These are phyloP conservation scores for Geotrichum candidum DNA, from an alignment of 1,139 yeast species.

Conservation along the genomic window DNA sequence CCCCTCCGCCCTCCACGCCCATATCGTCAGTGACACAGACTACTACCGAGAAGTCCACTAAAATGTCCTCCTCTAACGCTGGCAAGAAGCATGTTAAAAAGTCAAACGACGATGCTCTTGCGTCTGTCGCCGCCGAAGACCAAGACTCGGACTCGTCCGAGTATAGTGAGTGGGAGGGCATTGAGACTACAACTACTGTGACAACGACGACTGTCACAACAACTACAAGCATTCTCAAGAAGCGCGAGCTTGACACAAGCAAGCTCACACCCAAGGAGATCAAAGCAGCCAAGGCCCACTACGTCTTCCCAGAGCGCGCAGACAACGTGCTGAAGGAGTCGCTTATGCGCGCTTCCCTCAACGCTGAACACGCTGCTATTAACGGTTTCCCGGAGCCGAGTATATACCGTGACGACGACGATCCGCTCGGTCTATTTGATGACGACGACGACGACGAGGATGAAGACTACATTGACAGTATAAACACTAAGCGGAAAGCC, in stretches of 20 bases:
- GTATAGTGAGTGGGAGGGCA: slow-evolving; percentile 36
- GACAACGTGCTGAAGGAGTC: slow-evolving; percentile 35
- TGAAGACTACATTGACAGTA: slow-evolving; percentile 18
- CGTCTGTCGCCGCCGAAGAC: slow-evolving; percentile 2
- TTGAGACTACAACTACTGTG: slow-evolving; percentile 22
- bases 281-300: slow-evolving; percentile 23
- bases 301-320: slow-evolving; percentile 30
- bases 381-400: slow-evolving; percentile 22
- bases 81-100: slow-evolving; percentile 2
- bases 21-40: not conserved
- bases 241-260: not conserved
- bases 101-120: slow-evolving; percentile 1
- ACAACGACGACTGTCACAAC: slow-evolving; percentile 29
- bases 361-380: slow-evolving; percentile 29
- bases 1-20: not conserved
- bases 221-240: slow-evolving; percentile 20
- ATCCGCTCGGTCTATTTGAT: slow-evolving; percentile 6
- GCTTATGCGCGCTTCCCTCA: slow-evolving; percentile 32
- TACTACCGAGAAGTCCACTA: slow-evolving; percentile 3
- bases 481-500: slow-evolving; percentile 12
- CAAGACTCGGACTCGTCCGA: slow-evolving; percentile 14
- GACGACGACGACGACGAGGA: slow-evolving; percentile 18
- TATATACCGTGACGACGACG: slow-evolving; percentile 20
- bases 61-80: slow-evolving; percentile 3
- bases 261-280: slow-evolving; percentile 10